Evolutionary conservation across 2,329 filamentous ascomycete genomes (phyloP), one percentile per base, ranked within the genome.

Genomic region (Colletotrichum agaves): DNA sequence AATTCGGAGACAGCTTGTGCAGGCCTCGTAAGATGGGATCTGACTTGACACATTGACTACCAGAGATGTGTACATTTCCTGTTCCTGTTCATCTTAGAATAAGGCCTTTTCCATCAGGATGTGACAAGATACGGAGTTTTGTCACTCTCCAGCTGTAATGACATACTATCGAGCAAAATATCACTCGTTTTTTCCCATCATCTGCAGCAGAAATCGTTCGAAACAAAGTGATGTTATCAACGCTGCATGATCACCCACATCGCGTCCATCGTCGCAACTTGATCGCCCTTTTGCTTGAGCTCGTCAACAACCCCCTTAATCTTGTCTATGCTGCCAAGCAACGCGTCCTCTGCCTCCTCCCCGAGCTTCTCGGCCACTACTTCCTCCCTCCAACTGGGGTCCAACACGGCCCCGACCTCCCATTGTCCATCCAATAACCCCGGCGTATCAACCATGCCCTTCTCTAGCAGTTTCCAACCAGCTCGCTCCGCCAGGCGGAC

Each of bases 341-440:
- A 44, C 52, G 67, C 63, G 44, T 67, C 57, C 37, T 69, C 63
- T 15, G 17, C 55, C 5, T 52, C 52, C 12, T 33, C 15, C 4
- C 37, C 27, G 17, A 69, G 37, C 10, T 46, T 52, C 58, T 62
- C 63, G 2, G 10, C n/a, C 13, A 35, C 8, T 3, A 69, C 43
- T 41, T 50, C 62, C 43, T 57, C 58, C 1, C 19, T n/a, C 61
- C 63, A 69, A 11, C 13, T 21, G 8, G 63, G n/a, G n/a, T 57
- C 63, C 39, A 60, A n/a, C 33, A 60, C 67, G 15, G 58, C 63
- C 1, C n/a, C 55, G 10, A 67, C 63, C 50, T 69, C 67, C 67
- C 67, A 69, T 10, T 19, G 37, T 6, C 67, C 67, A 33, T 69
- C 67, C 49, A 67, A 23, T 63, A 69, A 10, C 27, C 63, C 67